Conservation (phyloP, 495 filamentous ascomycete genomes). For the Xylaria cubensis region DNA sequence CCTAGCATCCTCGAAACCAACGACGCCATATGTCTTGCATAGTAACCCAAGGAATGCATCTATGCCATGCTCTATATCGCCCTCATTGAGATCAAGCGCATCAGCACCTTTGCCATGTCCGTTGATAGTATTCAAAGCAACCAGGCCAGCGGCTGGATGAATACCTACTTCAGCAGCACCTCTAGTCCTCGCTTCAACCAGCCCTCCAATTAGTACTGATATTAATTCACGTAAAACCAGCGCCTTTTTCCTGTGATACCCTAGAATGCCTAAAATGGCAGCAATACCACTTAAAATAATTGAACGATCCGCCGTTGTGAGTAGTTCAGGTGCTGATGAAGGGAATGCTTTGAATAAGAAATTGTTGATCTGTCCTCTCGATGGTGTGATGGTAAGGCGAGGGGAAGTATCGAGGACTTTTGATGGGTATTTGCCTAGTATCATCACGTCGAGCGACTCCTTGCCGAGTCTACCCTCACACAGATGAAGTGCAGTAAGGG, state of each 20-base stretch:
- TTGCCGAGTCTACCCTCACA: slow-evolving; percentile 72
- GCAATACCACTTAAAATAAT: slow-evolving; percentile 84
- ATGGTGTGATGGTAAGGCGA: slow-evolving; percentile 56
- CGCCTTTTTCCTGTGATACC: slow-evolving; percentile 83
- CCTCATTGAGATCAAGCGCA: slow-evolving; percentile 74
- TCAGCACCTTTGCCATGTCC: slow-evolving; percentile 59
- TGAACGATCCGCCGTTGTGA: slow-evolving; percentile 72
- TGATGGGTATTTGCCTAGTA: slow-evolving; percentile 49
- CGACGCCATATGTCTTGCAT: slow-evolving; percentile 57
- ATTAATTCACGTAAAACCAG: slow-evolving; percentile 85
- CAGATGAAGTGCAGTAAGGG: slow-evolving; percentile 73
- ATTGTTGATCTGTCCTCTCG: slow-evolving; percentile 70
- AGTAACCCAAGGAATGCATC: slow-evolving; percentile 57
- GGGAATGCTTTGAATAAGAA: slow-evolving; percentile 78
- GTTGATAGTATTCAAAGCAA: slow-evolving; percentile 61
- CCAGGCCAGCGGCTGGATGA: slow-evolving; percentile 86
- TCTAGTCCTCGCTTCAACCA: slow-evolving; percentile 90
- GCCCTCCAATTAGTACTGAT: slow-evolving; percentile 77
- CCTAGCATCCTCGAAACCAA: slow-evolving; percentile 42
- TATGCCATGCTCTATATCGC: slow-evolving; percentile 77
- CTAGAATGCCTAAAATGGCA: slow-evolving; percentile 77
- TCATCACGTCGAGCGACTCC: slow-evolving; percentile 69
- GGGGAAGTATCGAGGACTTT: slow-evolving; percentile 49
- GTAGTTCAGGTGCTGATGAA: slow-evolving; percentile 63
- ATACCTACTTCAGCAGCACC: slow-evolving; percentile 94